phyloP scores from a whole-genome alignment of 192 early-diverging fungal species.

The Mortierella hygrophila region DNA sequence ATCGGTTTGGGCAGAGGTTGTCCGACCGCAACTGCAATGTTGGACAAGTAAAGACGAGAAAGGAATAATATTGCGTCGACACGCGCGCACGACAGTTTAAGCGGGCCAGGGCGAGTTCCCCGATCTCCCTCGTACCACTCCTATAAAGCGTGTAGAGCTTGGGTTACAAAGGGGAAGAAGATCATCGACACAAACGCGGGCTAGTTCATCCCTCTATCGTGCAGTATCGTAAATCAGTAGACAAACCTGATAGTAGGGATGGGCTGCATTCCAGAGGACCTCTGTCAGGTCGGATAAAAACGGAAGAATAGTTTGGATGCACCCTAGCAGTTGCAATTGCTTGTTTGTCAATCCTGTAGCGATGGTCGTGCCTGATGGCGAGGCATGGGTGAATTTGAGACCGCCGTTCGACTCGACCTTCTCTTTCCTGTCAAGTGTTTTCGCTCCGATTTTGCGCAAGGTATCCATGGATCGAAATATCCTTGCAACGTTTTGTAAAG shows the following conservation, averaged over 20 bases:
- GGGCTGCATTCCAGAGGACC: slow-evolving; percentile 14
- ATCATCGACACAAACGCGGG: too few relatives aligned
- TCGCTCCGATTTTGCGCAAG: slow-evolving; percentile 36
- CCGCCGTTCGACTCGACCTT: background rate
- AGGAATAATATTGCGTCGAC: slow-evolving; percentile 46
- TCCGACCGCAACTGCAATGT: background rate
- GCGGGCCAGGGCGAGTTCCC: slow-evolving; percentile 16
- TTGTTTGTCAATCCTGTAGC: background rate
- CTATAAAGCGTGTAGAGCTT: background rate
- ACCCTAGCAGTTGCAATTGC: background rate
- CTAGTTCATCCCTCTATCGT: background rate
- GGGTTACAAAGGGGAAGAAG: background rate
- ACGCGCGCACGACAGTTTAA: slow-evolving; percentile 38
- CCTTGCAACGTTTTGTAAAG: slow-evolving; percentile 34
- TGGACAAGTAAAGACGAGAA: slow-evolving; percentile 15
- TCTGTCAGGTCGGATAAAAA: slow-evolving; percentile 9
- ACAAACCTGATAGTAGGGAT: slow-evolving; percentile 23
- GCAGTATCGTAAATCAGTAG: background rate
- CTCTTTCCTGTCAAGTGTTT: slow-evolving; percentile 21
- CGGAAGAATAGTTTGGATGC: slow-evolving; percentile 1
- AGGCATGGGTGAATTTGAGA: background rate
- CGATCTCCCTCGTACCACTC: background rate
- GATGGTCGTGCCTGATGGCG: background rate
- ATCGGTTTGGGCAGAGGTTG: background rate
- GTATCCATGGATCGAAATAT: slow-evolving; percentile 48